These are phyloP conservation scores for Saccharomycopsis fodiens DNA, from an alignment of 805 yeast genomes.

Conservation along the genomic window DNA sequence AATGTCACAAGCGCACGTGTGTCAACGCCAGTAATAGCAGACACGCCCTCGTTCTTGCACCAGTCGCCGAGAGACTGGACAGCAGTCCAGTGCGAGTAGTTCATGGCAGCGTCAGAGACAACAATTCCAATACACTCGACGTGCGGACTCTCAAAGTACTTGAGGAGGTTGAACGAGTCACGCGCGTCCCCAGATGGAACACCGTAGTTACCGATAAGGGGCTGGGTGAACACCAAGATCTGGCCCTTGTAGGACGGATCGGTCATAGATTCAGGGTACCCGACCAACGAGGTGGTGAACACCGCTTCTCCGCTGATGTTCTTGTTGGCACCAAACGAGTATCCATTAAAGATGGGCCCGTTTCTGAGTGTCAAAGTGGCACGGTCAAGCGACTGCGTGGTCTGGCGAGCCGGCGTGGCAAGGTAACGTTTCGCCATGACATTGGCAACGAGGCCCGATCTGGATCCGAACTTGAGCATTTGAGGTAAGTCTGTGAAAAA, in stretches of 20 bases:
- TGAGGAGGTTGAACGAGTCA: conserved; percentile 79
- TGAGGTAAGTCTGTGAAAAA: too few species aligned
- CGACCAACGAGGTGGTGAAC: conserved; percentile 94
- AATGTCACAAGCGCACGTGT: conserved; percentile 90
- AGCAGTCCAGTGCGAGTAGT: conserved; percentile 99
- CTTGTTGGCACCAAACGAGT: conserved; percentile 91
- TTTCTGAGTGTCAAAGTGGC: conserved; percentile 88
- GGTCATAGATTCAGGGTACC: conserved; percentile 98
- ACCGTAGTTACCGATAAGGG: conserved; percentile 96
- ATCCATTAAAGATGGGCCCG: conserved; percentile 90
- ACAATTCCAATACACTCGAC: conserved; percentile 95
- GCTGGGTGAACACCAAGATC: conserved; percentile 93
- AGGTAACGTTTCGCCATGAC: neutral
- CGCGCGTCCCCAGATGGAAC: conserved; percentile 80
- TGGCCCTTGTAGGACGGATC: conserved; percentile 98
- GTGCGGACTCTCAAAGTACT: conserved; percentile 85
- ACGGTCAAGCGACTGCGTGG: conserved; percentile 41
- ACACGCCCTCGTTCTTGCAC: conserved; percentile 95
- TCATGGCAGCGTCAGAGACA: conserved; percentile 90
- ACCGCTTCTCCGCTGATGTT: conserved; percentile 96
- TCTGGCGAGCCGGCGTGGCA: conserved; percentile 7
- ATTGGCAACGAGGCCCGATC: neutral
- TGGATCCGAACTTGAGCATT: neutral
- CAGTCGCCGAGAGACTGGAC: conserved; percentile 91
- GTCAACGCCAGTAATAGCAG: conserved; percentile 95